A percentile compares a stretch with the other conserved stretches of the same genome.
These are phyloP conservation scores for Cystofilobasidium ferigula DNA, from an alignment of 768 basidiomycete species.

Conservation along the genomic window DNA sequence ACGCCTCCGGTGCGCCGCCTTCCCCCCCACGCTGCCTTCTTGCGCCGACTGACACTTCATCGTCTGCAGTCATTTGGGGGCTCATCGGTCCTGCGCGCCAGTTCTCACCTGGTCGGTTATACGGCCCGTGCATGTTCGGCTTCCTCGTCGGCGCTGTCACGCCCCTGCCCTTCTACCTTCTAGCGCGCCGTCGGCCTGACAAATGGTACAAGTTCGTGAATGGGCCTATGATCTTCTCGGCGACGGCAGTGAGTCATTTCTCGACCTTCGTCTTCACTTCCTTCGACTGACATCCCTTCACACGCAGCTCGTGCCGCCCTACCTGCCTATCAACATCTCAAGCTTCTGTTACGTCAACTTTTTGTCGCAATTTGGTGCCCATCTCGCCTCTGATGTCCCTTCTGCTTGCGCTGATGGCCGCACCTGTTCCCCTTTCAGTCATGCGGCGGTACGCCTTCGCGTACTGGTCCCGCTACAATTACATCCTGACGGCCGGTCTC, in stretches of 20 bases:
- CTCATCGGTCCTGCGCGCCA: constrained; percentile 32
- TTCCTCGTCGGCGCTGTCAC: constrained; percentile 64
- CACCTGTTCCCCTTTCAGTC: not conserved
- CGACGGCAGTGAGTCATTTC: not conserved
- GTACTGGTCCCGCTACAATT: constrained; percentile 22
- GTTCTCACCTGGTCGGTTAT: constrained; percentile 38
- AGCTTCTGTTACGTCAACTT: constrained; percentile 6
- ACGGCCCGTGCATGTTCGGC: constrained; percentile 55
- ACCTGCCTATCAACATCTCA: constrained; percentile 3
- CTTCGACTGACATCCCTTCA: not conserved
- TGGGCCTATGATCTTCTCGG: constrained; percentile 2
- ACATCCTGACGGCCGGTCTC: constrained; percentile 20
- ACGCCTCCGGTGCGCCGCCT: not conserved
- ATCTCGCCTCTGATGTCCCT: too few species aligned
- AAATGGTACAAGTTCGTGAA: constrained; percentile 12
- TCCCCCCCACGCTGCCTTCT: not conserved
- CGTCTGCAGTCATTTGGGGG: not conserved
- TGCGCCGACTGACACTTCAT: too few species aligned
- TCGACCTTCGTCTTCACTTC: not conserved
- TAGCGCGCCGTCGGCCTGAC: constrained; percentile 51
- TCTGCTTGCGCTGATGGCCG: too few species aligned
- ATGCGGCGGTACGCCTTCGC: constrained; percentile 13
- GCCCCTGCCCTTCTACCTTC: constrained; percentile 68
- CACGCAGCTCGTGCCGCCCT: constrained; percentile 6
- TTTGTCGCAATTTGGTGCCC: not conserved